Evolutionary conservation across 495 filamentous ascomycete genomes (phyloP).

Genomic region (Penicillium longicatenatum): DNA sequence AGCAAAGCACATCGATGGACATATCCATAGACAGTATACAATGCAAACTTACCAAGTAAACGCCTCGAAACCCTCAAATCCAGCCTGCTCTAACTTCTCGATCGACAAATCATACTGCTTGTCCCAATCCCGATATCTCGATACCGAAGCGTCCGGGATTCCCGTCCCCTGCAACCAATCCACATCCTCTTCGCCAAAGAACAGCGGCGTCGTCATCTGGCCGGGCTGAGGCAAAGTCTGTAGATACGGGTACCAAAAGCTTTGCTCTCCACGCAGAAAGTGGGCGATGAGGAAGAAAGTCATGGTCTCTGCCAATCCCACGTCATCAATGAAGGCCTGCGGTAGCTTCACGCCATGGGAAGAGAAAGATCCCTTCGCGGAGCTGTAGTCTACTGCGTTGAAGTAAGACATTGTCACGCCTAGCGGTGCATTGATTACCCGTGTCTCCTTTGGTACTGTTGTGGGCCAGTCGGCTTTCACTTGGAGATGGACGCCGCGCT

Average conservation of each 20-base stretch:
- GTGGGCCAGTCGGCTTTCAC: conserved; percentile 34
- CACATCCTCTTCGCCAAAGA: conserved; percentile 58
- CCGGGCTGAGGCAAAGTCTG: conserved; percentile 55
- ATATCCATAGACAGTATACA: neutral
- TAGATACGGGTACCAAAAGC: conserved; percentile 67
- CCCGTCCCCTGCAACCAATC: conserved; percentile 63
- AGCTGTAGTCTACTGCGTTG: conserved; percentile 45
- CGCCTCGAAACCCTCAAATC: conserved; percentile 29
- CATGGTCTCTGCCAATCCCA: conserved; percentile 40
- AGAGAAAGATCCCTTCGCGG: conserved; percentile 27
- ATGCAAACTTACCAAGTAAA: conserved; percentile 47
- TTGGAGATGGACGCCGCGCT: conserved; percentile 50
- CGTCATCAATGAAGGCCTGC: conserved; percentile 35
- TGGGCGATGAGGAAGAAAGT: conserved; percentile 62
- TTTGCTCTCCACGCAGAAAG: conserved; percentile 45
- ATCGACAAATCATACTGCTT: conserved; percentile 50
- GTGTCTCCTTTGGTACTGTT: conserved; percentile 33
- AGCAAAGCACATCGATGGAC: conserved; percentile 10
- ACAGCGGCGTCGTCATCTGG: conserved; percentile 58
- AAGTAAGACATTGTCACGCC: conserved; percentile 53
- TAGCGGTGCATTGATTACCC: conserved; percentile 48
- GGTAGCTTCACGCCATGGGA: conserved; percentile 40
- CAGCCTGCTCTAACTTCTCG: conserved; percentile 36
- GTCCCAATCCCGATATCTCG: conserved; percentile 45
- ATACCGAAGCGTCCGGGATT: conserved; percentile 49